Percentiles rank a stretch among this genome's conserved stretches.
These are phyloP conservation scores for Mentha longifolia DNA, from an alignment of 257 asterid species.

Conservation along the genomic window DNA sequence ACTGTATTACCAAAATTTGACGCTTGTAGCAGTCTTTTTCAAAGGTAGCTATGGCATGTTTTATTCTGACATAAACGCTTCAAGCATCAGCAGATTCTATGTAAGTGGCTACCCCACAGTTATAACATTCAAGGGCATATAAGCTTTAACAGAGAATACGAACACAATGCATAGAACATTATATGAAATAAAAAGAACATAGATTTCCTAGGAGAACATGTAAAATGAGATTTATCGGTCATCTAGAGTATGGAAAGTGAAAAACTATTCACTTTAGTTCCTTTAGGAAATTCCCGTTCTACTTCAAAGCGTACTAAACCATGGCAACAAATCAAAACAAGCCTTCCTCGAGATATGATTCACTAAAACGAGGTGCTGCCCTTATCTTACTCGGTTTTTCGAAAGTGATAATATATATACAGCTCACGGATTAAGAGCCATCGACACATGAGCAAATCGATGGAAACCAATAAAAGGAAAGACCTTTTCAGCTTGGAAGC, in stretches of 20 bases:
- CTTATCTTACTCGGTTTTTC: neutral
- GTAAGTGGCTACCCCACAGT: neutral
- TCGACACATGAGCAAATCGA: neutral
- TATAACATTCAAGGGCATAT: neutral
- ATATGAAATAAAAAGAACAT: neutral
- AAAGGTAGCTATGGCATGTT: neutral
- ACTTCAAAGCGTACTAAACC: neutral
- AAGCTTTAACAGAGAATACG: neutral
- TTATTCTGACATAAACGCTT: neutral
- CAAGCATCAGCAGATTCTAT: neutral
- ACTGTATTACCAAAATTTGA: too few species aligned
- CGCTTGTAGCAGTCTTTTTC: too few species aligned
- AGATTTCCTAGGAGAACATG: neutral
- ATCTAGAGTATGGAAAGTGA: neutral
- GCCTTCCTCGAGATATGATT: neutral
- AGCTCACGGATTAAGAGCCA: conserved; percentile 7
- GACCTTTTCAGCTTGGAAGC: neutral
- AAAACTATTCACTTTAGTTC: neutral
- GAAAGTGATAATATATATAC: neutral
- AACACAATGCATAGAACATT: conserved; percentile 7
- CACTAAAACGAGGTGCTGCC: neutral
- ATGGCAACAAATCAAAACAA: neutral
- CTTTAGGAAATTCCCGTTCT: neutral
- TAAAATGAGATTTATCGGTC: neutral
- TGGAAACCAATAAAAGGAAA: neutral